Percentiles rank a stretch among this genome's conserved stretches.
Evolutionary conservation across 371 early-diverging fungal species (phyloP).

Genomic region (Smittium culicis): DNA sequence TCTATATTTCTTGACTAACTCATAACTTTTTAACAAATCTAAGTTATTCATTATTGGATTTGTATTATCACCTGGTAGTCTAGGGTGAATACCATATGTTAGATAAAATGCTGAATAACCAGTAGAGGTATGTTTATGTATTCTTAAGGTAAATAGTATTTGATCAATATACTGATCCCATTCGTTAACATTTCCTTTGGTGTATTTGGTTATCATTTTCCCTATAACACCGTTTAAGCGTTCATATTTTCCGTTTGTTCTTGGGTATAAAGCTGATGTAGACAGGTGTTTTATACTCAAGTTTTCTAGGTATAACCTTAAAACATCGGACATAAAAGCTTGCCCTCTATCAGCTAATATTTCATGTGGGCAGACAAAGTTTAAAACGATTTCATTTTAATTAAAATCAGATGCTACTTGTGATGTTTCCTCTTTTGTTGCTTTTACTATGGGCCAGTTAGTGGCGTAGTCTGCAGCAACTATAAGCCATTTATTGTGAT

Average conservation of each 20-base stretch:
- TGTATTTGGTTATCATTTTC: constrained; percentile 3
- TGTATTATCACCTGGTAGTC: not conserved
- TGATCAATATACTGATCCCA: constrained; percentile 16
- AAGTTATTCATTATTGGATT: not conserved
- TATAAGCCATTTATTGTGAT: constrained; percentile 30
- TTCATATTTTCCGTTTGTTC: constrained; percentile 23
- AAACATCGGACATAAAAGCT: constrained; percentile 16
- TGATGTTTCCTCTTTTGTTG: constrained; percentile 19
- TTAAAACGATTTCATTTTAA: constrained; percentile 23
- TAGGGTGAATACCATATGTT: not conserved
- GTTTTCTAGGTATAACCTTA: constrained; percentile 9
- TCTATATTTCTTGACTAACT: not conserved
- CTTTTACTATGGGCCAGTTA: constrained; percentile 29
- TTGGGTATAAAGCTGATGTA: constrained; percentile 24
- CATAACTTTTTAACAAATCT: not conserved
- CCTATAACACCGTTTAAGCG: constrained; percentile 16
- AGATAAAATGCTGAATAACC: not conserved
- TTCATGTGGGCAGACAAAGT: constrained; percentile 23
- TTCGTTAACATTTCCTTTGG: not conserved
- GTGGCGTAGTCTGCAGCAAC: constrained; percentile 34
- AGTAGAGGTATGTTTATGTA: not conserved
- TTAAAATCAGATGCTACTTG: constrained; percentile 23
- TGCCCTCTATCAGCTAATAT: constrained; percentile 31
- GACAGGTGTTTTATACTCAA: constrained; percentile 9
- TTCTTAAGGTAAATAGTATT: constrained; percentile 2